Evolutionary conservation across 2,329 filamentous ascomycete genomes (phyloP).

Genomic region (Fusarium anguioides): DNA sequence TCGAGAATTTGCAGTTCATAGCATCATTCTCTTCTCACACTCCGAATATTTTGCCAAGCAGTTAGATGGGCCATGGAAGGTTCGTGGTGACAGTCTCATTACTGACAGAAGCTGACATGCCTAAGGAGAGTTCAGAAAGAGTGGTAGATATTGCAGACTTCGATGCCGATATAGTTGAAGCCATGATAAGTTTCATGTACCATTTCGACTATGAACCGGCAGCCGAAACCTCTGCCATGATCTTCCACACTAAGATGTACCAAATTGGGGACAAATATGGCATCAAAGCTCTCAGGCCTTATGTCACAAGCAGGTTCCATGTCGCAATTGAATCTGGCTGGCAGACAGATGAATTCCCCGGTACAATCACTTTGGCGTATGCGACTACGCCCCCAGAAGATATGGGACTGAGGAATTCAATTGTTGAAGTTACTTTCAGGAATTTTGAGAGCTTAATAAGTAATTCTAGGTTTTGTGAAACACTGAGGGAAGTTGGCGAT

Average conservation of each 20-base stretch:
- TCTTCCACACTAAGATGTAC: background rate
- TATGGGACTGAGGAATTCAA: accelerated
- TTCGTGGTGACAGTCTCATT: background rate
- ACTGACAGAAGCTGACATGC: accelerated
- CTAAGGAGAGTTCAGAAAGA: background rate
- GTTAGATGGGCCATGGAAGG: slow-evolving; percentile 1
- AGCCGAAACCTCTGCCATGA: accelerated
- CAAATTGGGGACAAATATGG: background rate
- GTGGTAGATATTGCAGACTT: background rate
- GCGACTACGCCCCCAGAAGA: accelerated
- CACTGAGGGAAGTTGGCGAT: no score
- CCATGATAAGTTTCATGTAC: background rate
- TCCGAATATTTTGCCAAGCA: background rate
- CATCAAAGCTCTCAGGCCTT: background rate
- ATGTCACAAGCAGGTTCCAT: accelerated
- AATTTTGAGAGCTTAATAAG: no score
- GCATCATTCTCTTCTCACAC: background rate
- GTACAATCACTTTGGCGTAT: accelerated
- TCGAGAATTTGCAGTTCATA: background rate
- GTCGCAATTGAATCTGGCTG: accelerated
- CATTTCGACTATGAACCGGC: accelerated
- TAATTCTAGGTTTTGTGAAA: no score
- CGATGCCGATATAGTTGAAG: accelerated
- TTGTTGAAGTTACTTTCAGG: no score
- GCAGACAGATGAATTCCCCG: accelerated